These are phyloP conservation scores for Cucumis cinereus DNA, from an alignment of 306 rosid genomes.

Conservation along the genomic window DNA sequence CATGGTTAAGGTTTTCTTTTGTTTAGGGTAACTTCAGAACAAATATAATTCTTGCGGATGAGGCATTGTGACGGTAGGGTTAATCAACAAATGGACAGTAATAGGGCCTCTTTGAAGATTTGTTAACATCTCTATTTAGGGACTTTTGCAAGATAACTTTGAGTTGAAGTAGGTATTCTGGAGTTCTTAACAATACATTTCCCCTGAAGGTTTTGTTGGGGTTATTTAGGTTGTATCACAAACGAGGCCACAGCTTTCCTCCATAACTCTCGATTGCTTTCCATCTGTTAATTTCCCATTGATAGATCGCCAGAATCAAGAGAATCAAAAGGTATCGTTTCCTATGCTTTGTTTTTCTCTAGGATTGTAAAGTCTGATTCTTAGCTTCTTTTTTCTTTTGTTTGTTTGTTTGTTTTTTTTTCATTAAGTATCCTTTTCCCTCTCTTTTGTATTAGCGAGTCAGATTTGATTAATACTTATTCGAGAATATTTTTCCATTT, in stretches of 20 bases:
- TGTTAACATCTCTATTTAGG: background rate
- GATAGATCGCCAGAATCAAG: constrained; percentile 40
- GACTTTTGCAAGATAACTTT: background rate
- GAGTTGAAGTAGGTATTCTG: constrained; percentile 7
- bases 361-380: constrained; percentile 4
- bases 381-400: background rate
- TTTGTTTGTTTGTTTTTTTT: background rate
- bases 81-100: no score
- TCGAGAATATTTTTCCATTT: background rate
- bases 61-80: background rate
- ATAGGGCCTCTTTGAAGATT: background rate
- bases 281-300: constrained; percentile 44
- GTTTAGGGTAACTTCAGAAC: background rate
- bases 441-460: background rate
- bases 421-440: background rate
- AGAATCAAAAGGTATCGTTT: constrained; percentile 60
- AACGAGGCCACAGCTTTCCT: constrained; percentile 35
- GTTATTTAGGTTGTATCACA: constrained; percentile 47
- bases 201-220: constrained; percentile 41
- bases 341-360: constrained; percentile 7
- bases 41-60: background rate
- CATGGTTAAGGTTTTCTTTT: background rate
- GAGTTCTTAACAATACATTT: constrained; percentile 5
- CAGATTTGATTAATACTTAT: background rate
- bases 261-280: constrained; percentile 28